Conservation (phyloP, 2,329 filamentous ascomycete genomes). For the Aspergillus fructus region DNA sequence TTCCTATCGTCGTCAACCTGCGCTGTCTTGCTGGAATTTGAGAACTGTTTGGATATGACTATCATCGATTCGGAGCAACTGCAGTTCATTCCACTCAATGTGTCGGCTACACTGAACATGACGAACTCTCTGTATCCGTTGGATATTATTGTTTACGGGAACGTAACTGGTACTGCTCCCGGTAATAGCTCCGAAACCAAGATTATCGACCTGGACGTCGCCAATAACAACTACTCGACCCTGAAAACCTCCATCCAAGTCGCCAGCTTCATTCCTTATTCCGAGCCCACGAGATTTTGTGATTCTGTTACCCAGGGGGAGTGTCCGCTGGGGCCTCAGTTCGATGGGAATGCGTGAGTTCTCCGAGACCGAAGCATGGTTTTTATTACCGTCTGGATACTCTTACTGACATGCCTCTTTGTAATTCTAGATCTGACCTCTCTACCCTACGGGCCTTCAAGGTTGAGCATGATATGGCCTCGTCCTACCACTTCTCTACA, state of each 20-base stretch:
- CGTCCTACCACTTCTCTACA: conserved; percentile 83
- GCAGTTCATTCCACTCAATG: conserved; percentile 75
- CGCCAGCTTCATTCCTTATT: conserved; percentile 72
- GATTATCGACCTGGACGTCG: conserved; percentile 65
- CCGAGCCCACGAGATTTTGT: conserved; percentile 65
- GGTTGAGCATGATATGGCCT: conserved; percentile 70
- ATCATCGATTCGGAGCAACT: conserved; percentile 63
- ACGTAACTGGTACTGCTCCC: conserved; percentile 71
- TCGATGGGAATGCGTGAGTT: conserved; percentile 56
- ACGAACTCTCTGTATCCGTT: conserved; percentile 62
- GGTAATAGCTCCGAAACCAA: conserved; percentile 54
- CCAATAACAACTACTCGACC: conserved; percentile 66
- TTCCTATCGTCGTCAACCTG: conserved; percentile 43
- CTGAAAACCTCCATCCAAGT: conserved; percentile 71
- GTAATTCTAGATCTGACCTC: conserved; percentile 44
- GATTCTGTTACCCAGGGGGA: conserved; percentile 54
- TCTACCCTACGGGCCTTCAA: conserved; percentile 67
- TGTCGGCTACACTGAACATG: conserved; percentile 73
- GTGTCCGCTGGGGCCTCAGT: conserved; percentile 76
- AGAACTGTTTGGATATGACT: conserved; percentile 72
- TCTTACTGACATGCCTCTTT: conserved; percentile 1
- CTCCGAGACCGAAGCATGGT: not conserved
- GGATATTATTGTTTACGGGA: conserved; percentile 80
- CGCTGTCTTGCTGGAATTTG: conserved; percentile 71
- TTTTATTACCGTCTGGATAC: not conserved